Evolutionary conservation across 169 alveolate species (phyloP), one percentile per base, ranked within the genome.

Genomic region (Plasmodium blacklocki): DNA sequence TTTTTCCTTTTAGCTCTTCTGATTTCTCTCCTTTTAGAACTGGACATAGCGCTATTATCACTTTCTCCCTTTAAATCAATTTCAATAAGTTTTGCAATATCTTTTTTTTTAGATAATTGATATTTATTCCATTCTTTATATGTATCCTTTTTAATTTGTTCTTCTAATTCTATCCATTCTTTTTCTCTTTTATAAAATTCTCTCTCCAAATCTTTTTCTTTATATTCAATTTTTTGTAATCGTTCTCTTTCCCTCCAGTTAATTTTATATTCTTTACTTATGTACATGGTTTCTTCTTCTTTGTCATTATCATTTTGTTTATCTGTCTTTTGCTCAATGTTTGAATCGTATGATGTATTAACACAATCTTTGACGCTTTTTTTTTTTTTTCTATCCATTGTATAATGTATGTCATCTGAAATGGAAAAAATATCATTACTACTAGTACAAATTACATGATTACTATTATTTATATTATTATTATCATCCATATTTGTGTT

Each of bases 101-200:
- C 91, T 19, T 83, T 83, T 56, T 83, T 83, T 54, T 83, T 68
- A 43, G 45, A 32, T 72, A 63, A 75, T 21, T 21, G 45, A 3
- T 68, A 58, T 45, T 68, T 83, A 72, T 83, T 83, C 91, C 91
- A 83, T 43, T 83, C 91, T 58, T 54, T 83, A 23, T 83, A 83
- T 19, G 91, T 83, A 43, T 83, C 91, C 45, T 83, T 83, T 68
- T 68, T 83, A 5, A 94, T 49, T 26, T 75, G 80, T 19, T 93
- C 95, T 88, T 94, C 96, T 83, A 92, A 93, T 63, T 80, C 71
- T 23, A 71, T 8, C 96, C 96, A 94, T 54, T 72, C 93, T 21
- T 92, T 89, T 76, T 91, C 94, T 52, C 91, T 92, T 67, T 67
- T 52, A 63, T 52, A 52, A 59, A 91, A 85, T 23, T 68, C 80